Evolutionary conservation across 495 filamentous ascomycete species (phyloP), one percentile per base, ranked within the genome.

Genomic region (Neurospora pannonica): DNA sequence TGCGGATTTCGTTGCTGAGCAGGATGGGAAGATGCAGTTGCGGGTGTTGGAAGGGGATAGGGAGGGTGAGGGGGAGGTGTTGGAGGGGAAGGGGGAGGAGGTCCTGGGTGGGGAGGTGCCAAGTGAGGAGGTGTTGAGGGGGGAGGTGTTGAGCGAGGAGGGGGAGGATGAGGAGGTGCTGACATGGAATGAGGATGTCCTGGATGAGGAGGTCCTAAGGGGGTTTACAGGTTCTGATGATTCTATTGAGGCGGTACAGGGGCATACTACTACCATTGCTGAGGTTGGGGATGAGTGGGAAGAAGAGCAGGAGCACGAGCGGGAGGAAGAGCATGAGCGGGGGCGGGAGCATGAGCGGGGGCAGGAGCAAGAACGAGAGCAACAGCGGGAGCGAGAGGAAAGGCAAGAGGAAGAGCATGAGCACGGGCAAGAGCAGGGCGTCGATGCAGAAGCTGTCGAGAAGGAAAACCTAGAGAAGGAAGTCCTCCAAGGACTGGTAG

Each of bases 271-370:
- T 2, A 19, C 46, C 0, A 7, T 60, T 31, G 71, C 74, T 4
- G 71, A 74, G 38, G 10, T 76, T 11, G 46, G 71, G 40, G n/a
- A 48, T 24, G 77, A 76, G 28, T 71, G 72, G 13, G 70, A 69
- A 4, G 34, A 36, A 7, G 73, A 21, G 3, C 8, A 17, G 19
- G 37, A 70, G n/a, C 40, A 31, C 13, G 19, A 70, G 3, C 34
- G 67, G 1, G 72, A 72, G 1, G 70, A 28, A 3, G 46, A 38
- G 4, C 34, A 34, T 17, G 9, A 42, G 0, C 31, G 28, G n/a
- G 19, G 8, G n/a, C 31, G 48, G 0, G 48, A 42, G 11, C 2
- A 69, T 9, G 38, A 34, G 11, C 28, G 5, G 5, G 74, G 40
- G 6, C 10, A 42, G 4, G 17, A 62, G 11, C 34, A 10, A 1